Base-by-base conservation (phyloP, 1,284 basidiomycete species). In the Amylostereum chailletii region DNA sequence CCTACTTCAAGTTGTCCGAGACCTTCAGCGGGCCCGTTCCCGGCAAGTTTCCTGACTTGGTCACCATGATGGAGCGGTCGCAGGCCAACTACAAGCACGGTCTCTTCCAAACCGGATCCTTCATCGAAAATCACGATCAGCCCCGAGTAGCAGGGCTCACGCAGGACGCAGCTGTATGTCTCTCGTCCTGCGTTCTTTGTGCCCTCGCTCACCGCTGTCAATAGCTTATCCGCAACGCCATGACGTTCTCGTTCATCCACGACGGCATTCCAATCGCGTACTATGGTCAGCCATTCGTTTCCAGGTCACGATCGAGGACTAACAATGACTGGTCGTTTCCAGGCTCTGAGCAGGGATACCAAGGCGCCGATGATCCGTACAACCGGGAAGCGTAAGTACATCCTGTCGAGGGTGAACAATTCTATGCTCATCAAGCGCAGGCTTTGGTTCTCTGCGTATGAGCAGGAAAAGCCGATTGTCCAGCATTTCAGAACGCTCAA, bases 341-440 rank as follows among this genome's bases (percentile, higher is more conserved):
- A 56, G 55, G 55, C 3, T 72, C 75, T 53, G 77, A 79, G 58
- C 69, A 78, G 61, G 71, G 71, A 19, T 71, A 75, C 58, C 60
- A 57, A 27, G 76, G 76, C 7, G 70, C 58, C 42, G 52, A 59
- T 8, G 64, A 67, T 49, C 60, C 59, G 8, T 49, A 45, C 19
- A 84, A 82, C 56, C 81, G 80, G 46, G 82, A 83, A 64, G 76
- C 81, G 77, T 79, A 54, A 61, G 75, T 69, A 11, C 33, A 30
- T 47, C 29, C 48, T 34, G 6, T 46, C 8, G 10, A 42, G 53
- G 38, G 57, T 51, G 42, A 44, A 39, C 1, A 10, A n/a, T 19
- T 46, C 8, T 9, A 42, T 53, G 38, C 57, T 51, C 41, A 44
- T 40, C 1, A 10, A n/a, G 30, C 37, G 2, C 46, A 83, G 81